Conservation (phyloP, 345 rosid species). For the Zanthoxylum bungeanum region DNA sequence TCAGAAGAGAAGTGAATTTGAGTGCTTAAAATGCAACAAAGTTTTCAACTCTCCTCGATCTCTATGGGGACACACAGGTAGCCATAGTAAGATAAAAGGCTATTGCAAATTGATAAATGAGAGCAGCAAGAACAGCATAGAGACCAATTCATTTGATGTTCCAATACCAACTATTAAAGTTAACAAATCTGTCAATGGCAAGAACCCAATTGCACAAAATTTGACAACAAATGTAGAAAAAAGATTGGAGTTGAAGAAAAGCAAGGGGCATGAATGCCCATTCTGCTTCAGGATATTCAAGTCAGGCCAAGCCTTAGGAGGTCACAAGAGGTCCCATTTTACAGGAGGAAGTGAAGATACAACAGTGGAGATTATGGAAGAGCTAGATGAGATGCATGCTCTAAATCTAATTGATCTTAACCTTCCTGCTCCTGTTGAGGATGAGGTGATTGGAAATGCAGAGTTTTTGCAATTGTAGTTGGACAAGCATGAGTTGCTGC, state of each 20-base stretch:
- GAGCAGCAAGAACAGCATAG: slow-evolving; percentile 50
- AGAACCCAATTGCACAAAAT: slow-evolving; percentile 22
- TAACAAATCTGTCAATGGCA: slow-evolving; percentile 26
- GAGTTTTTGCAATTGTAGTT: slow-evolving; percentile 36
- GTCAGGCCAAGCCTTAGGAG: slow-evolving; percentile 96
- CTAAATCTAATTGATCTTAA: slow-evolving; percentile 80
- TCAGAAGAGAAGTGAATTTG: slow-evolving; percentile 37
- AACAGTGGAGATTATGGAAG: slow-evolving; percentile 47
- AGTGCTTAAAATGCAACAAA: slow-evolving; percentile 32
- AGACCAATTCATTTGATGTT: slow-evolving; percentile 40
- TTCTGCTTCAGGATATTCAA: slow-evolving; percentile 80
- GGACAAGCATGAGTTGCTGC: slow-evolving; percentile 12
- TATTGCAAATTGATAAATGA: slow-evolving; percentile 40
- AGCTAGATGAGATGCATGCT: slow-evolving; percentile 41
- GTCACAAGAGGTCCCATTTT: slow-evolving; percentile 97
- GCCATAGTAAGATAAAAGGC: slow-evolving; percentile 33
- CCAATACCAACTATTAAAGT: slow-evolving; percentile 23
- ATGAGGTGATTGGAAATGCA: slow-evolving; percentile 33
- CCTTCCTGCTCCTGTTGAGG: slow-evolving; percentile 75
- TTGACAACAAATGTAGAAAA: slow-evolving; percentile 28
- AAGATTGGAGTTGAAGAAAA: slow-evolving; percentile 39
- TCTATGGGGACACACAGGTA: slow-evolving; percentile 25
- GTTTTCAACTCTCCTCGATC: slow-evolving; percentile 25
- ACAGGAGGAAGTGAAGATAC: slow-evolving; percentile 56
- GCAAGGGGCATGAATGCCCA: slow-evolving; percentile 78